phyloP scores from a whole-genome alignment of 108 stramenopile species.

The Stephanodiscus triporus region DNA sequence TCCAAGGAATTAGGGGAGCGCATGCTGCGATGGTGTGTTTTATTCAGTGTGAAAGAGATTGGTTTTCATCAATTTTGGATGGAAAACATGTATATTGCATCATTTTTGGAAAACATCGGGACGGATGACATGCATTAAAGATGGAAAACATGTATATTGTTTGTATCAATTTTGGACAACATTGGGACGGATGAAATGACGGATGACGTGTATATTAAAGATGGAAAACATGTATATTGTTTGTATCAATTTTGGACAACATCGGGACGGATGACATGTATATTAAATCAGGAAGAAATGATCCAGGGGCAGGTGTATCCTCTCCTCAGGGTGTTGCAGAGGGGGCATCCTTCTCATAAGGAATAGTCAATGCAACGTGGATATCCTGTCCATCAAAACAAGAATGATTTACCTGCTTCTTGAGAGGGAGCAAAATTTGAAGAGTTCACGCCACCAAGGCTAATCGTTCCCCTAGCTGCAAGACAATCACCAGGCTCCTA shows the following conservation, averaged over 20 bases:
- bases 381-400: constrained; percentile 16
- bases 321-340: constrained; percentile 19
- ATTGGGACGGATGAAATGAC: neutral
- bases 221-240: no score
- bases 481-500: neutral
- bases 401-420: constrained; percentile 10
- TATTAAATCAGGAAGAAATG: constrained; percentile 10
- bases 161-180: no score
- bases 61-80: constrained; percentile 26
- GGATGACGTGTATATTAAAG: constrained; percentile 3
- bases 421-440: neutral
- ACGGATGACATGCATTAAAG: neutral
- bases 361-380: neutral
- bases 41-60: constrained; percentile 57
- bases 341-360: constrained; percentile 5
- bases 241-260: no score
- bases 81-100: neutral
- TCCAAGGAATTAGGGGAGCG: constrained; percentile 27
- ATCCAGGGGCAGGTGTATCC: constrained; percentile 4
- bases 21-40: constrained; percentile 22
- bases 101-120: neutral
- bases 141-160: no score
- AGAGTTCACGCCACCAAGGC: constrained; percentile 15
- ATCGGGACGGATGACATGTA: neutral
- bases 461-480: neutral